Percentiles rank a stretch among this genome's conserved stretches.
phyloP scores from a whole-genome alignment of 1,139 yeast genomes.

The Pichia sp. region DNA sequence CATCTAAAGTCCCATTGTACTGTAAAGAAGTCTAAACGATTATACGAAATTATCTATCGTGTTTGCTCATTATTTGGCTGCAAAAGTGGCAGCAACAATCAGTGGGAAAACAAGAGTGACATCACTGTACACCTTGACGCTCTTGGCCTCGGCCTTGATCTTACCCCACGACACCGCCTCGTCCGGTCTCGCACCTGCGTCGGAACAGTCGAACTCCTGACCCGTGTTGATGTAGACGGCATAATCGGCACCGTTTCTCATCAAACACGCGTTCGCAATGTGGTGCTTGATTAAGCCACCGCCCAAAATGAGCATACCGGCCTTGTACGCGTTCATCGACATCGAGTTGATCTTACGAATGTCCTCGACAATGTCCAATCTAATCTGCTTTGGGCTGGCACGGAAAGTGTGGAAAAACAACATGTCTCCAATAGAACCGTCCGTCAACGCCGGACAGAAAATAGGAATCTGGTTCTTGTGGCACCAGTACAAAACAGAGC shows the following conservation, averaged over 20 bases:
- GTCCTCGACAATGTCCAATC: slow-evolving; percentile 90
- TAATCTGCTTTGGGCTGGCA: slow-evolving; percentile 81
- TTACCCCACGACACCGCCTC: slow-evolving; percentile 99
- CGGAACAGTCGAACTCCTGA: slow-evolving; percentile 97
- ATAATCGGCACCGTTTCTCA: slow-evolving; percentile 99
- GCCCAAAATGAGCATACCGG: slow-evolving; percentile 95
- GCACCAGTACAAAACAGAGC: slow-evolving; percentile 96
- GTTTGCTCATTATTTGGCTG: slow-evolving; percentile 35
- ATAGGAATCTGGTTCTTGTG: slow-evolving; percentile 93
- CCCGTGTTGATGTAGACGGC: slow-evolving; percentile 97
- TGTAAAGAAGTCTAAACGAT: not conserved
- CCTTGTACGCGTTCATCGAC: slow-evolving; percentile 92
- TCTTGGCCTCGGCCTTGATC: slow-evolving; percentile 87
- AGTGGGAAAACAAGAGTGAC: slow-evolving; percentile 95
- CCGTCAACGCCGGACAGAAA: slow-evolving; percentile 96
- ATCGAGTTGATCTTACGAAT: slow-evolving; percentile 84
- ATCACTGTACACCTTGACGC: slow-evolving; percentile 91
- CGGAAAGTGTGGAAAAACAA: slow-evolving; percentile 96
- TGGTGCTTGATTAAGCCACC: slow-evolving; percentile 97
- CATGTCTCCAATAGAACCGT: slow-evolving; percentile 98
- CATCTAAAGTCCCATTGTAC: not conserved
- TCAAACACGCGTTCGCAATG: slow-evolving; percentile 93
- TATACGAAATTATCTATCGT: not conserved
- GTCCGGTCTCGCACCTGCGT: slow-evolving; percentile 99
- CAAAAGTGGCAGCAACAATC: slow-evolving; percentile 97